Evolutionary conservation across 345 rosid species (phyloP), one percentile per base, ranked within the genome.

Genomic region (Kandelia obovata): DNA sequence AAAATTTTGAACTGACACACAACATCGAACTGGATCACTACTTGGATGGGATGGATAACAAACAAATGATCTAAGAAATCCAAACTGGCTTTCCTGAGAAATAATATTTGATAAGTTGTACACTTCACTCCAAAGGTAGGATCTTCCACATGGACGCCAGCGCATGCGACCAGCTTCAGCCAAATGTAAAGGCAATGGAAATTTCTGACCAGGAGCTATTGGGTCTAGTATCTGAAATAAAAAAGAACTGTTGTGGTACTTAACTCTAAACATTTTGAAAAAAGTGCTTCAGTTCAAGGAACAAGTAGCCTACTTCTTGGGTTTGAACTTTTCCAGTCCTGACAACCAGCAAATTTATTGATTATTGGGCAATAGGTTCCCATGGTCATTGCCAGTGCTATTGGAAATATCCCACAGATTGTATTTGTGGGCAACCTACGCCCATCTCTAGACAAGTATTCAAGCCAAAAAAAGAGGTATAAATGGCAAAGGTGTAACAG

Each of bases 11-110:
- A 91, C 84, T 51, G 96, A 91, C 77, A 91, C 72, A 82, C 96
- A 93, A 79, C 97, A 91, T 21, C 96, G 89, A 80, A 91, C 89
- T 31, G 96, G 94, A 71, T 91, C 85, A 78, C 87, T 87, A 75
- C 92, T 91, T 68, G 94, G 94, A 79, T 88, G 89, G 76, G 91
- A 89, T 56, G 98, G 97, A 79, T 93, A 93, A 76, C 96, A 93
- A 71, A 89, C 97, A 82, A 85, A 89, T 63, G 97, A 89, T 73
- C 89, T 84, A 67, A 84, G 91, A 77, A 79, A 85, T 73, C 94
- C 98, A 73, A 80, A 80, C 72, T 85, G 88, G 83, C 85, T 88
- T 70, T 91, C 91, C 46, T 80, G 96, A 59, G 92, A 84, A 65
- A 93, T 87, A 77, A 93, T 80, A 81, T 81, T 83, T 55, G 91